Percentiles rank a stretch among this genome's conserved stretches.
phyloP scores from a whole-genome alignment of 2,329 filamentous ascomycete species.

The Stenocarpella maydis region DNA sequence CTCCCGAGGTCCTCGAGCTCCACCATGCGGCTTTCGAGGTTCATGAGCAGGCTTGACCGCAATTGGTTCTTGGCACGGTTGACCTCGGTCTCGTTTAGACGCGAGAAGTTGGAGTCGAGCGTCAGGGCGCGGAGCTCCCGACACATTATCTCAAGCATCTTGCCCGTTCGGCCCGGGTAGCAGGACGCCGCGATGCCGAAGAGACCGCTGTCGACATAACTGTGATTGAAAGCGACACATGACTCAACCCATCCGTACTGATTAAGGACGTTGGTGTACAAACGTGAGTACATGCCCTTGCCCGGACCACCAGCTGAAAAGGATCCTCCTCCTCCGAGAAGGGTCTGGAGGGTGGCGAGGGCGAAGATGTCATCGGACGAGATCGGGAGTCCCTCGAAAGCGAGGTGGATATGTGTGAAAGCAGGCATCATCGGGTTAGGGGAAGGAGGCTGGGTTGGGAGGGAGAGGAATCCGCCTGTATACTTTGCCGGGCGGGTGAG shows the following conservation, averaged over 20 bases:
- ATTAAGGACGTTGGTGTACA: conserved; percentile 98
- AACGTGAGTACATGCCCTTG: conserved; percentile 98
- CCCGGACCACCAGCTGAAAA: conserved; percentile 97
- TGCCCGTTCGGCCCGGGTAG: conserved; percentile 76
- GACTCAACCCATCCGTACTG: conserved; percentile 97
- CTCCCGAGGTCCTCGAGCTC: conserved; percentile 95
- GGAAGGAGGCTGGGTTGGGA: conserved; percentile 81
- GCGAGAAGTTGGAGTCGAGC: conserved; percentile 75
- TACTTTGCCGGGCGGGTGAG: conserved; percentile 77
- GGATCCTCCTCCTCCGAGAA: conserved; percentile 93
- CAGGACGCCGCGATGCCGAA: conserved; percentile 94
- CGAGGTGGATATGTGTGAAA: conserved; percentile 92
- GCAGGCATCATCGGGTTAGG: conserved; percentile 79
- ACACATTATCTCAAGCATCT: conserved; percentile 96
- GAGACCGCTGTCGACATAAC: conserved; percentile 92
- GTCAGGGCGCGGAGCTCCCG: conserved; percentile 84
- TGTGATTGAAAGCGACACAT: conserved; percentile 96
- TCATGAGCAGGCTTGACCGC: conserved; percentile 90
- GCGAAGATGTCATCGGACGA: conserved; percentile 94
- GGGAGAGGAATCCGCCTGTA: conserved; percentile 90
- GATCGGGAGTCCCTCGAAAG: conserved; percentile 94
- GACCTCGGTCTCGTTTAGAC: conserved; percentile 80
- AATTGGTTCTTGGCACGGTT: conserved; percentile 97
- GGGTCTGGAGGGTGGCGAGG: conserved; percentile 91
- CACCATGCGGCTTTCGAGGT: conserved; percentile 95